phyloP scores from a whole-genome alignment of 129 eudicot species.

The Pittosporum tobira region DNA sequence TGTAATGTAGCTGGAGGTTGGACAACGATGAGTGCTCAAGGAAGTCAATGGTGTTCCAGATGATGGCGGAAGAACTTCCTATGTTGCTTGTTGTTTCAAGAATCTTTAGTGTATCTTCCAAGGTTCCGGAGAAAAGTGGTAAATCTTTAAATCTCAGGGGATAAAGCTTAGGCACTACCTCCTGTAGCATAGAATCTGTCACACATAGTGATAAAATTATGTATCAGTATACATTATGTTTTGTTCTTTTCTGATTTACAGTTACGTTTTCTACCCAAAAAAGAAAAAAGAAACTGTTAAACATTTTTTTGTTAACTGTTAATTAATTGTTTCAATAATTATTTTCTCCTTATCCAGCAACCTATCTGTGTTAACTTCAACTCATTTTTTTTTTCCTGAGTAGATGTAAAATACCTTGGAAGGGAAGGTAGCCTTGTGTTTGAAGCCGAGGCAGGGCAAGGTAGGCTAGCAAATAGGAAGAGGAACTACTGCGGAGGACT shows the following conservation, averaged over 20 bases:
- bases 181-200: slow-evolving; percentile 18
- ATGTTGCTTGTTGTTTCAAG: no score
- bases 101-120: slow-evolving; percentile 4
- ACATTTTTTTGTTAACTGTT: no score
- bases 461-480: slow-evolving; percentile 9
- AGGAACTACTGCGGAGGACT: slow-evolving; percentile 10
- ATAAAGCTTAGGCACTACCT: slow-evolving; percentile 19
- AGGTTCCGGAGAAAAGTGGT: not conserved
- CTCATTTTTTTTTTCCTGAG: no score
- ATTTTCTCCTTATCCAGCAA: no score
- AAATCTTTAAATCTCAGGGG: slow-evolving; percentile 28
- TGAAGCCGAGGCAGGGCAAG: slow-evolving; percentile 11
- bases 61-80: no score
- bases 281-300: no score
- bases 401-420: slow-evolving; percentile 17
- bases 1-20: no score
- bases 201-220: not conserved
- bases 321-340: no score
- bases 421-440: slow-evolving; percentile 19
- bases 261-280: not conserved
- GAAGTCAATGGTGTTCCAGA: no score
- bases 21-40: no score
- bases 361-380: no score
- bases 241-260: not conserved
- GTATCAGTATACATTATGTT: not conserved